Base-by-base conservation (phyloP, 192 early-diverging fungal genomes). In the Mortierella alpina region DNA sequence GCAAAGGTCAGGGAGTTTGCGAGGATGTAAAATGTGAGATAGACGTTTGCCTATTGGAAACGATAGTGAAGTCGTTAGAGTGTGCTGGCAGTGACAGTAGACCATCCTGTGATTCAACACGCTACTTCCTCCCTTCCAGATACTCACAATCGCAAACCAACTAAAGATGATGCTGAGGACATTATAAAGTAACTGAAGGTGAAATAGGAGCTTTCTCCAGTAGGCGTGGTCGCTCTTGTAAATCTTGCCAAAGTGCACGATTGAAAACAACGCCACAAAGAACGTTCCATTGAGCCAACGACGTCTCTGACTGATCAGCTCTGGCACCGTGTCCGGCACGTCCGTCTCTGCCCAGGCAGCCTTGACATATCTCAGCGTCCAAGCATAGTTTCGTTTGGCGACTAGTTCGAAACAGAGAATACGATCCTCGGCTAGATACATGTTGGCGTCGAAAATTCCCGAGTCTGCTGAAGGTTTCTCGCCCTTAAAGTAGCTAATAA, bases 391-490 rank as follows among this genome's bases (percentile, higher is more conserved):
- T n/a, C 85, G 84, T 72, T 95, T 95, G 22, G 91, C 89, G 0
- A 93, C 91, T 11, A 95, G 72, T 64, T 95, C 94, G 63, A 92
- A 92, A 63, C 93, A 95, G 48, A 95, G 81, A 66, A 95, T 95
- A 60, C 94, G 89, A 83, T 95, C 94, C 39, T 85, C 85, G 13
- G 85, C 86, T 18, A 93, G 70, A 59, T 92, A 91, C 88, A 92
- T 87, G 83, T 92, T 93, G 41, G 90, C 88, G 17, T 84, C 82
- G 64, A 92, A 93, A 55, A 93, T 88, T 48, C 84, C 86, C 14
- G 86, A 85, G 45, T 87, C 88, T 13, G 73, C 54, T 40, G 92
- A 87, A 54, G 87, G 86, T 23, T 83, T 83, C 77, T 95, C 94
- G 67, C 94, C 94, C 68, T 90, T 86, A 77, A 94, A 95, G 77